A percentile compares a stretch with the other conserved stretches of the same genome.
These are phyloP conservation scores for Thermothelomyces thermophilus DNA, from an alignment of 2,329 filamentous ascomycete species.

Conservation along the genomic window DNA sequence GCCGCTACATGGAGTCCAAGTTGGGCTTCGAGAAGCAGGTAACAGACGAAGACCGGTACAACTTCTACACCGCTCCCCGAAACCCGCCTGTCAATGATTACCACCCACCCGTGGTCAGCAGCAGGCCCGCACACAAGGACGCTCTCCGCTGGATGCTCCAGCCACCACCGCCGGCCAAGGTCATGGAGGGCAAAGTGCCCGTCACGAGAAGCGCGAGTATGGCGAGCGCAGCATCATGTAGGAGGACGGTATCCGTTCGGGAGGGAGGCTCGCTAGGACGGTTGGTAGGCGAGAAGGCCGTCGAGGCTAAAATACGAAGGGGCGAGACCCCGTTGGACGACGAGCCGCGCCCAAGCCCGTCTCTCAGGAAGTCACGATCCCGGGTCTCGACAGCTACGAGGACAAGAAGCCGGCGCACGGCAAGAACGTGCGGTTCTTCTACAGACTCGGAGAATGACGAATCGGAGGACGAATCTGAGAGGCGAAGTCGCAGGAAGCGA, in stretches of 20 bases:
- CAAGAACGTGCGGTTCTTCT: conserved; percentile 23
- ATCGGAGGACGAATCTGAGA: conserved; percentile 22
- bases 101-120: conserved; percentile 77
- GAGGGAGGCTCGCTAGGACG: conserved; percentile 40
- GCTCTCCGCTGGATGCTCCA: conserved; percentile 89
- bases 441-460: conserved; percentile 27
- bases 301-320: conserved; percentile 41
- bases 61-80: conserved; percentile 53
- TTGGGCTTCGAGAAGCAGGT: conserved; percentile 48
- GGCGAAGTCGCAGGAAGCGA: conserved; percentile 12
- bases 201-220: conserved; percentile 58
- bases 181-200: conserved; percentile 82
- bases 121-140: conserved; percentile 59
- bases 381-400: conserved; percentile 22
- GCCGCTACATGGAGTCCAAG: conserved; percentile 46
- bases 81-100: conserved; percentile 79
- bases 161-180: conserved; percentile 77
- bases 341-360: conserved; percentile 17
- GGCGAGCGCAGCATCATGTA: conserved; percentile 45
- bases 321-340: conserved; percentile 32
- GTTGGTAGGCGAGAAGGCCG: conserved; percentile 39
- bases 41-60: conserved; percentile 44
- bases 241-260: conserved; percentile 34
- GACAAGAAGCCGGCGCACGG: conserved; percentile 25
- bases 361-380: conserved; percentile 21